Evolutionary conservation across 129 eudicot species (phyloP).

Genomic region (Chrysanthemum makinoi): DNA sequence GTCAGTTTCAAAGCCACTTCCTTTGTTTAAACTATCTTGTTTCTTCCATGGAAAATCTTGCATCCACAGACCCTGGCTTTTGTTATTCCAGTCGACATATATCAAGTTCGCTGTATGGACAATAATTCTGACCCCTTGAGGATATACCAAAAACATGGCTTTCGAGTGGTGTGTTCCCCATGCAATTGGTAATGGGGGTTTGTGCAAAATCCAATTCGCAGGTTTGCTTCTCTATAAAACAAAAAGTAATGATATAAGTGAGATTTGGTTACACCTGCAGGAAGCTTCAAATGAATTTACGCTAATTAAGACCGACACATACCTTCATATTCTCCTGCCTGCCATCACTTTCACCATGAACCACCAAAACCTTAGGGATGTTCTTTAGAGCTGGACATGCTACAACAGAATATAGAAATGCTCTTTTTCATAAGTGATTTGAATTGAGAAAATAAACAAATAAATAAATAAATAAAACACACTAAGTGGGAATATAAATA

Average conservation of each 20-base stretch:
- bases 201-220: conserved; percentile 85
- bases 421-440: neutral
- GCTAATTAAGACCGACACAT: conserved; percentile 6
- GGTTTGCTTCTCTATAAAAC: conserved; percentile 68
- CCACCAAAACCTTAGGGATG: conserved; percentile 81
- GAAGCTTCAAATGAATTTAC: conserved; percentile 27
- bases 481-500: too few species aligned
- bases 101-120: conserved; percentile 97
- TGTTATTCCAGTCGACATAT: conserved; percentile 95
- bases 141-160: conserved; percentile 95
- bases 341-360: conserved; percentile 96
- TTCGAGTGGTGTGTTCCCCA: conserved; percentile 99
- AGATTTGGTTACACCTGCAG: conserved; percentile 18
- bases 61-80: conserved; percentile 97
- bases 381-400: conserved; percentile 74
- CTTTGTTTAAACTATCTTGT: conserved; percentile 44
- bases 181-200: conserved; percentile 91
- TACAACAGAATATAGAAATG: conserved; percentile 27
- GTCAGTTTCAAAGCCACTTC: conserved; percentile 76
- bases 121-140: conserved; percentile 83
- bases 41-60: conserved; percentile 99
- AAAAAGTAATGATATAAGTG: conserved; percentile 25
- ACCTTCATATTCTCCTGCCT: conserved; percentile 91
- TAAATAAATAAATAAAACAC: neutral
- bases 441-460: neutral